These are phyloP conservation scores for Pilobolus umbonatus DNA, from an alignment of 192 early-diverging fungal species.

Conservation along the genomic window DNA sequence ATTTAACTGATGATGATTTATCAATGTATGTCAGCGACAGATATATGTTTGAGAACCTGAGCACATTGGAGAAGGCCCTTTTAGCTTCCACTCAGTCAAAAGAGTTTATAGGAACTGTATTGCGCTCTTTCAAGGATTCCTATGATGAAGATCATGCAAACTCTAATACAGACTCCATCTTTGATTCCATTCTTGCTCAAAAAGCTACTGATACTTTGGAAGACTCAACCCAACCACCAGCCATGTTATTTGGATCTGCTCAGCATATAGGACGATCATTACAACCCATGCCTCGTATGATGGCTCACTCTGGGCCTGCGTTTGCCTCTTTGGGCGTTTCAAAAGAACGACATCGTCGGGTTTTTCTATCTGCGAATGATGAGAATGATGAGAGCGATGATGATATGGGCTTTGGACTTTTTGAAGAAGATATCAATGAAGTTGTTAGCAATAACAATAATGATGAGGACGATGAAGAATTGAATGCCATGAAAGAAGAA, in stretches of 20 bases:
- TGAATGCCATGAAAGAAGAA: background rate
- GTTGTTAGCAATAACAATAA: too few relatives aligned
- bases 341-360: too few relatives aligned
- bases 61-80: constrained; percentile 40
- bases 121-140: constrained; percentile 28
- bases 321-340: too few relatives aligned
- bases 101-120: constrained; percentile 14
- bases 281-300: too few relatives aligned
- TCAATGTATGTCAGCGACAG: constrained; percentile 23
- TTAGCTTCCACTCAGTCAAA: constrained; percentile 31
- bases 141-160: background rate
- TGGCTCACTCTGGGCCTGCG: too few relatives aligned
- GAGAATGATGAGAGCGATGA: too few relatives aligned
- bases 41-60: constrained; percentile 27
- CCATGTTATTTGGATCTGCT: too few relatives aligned
- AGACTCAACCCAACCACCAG: too few relatives aligned
- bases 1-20: constrained; percentile 36
- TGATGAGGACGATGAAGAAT: constrained; percentile 13
- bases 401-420: background rate
- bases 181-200: constrained; percentile 7
- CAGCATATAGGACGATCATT: too few relatives aligned
- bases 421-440: too few relatives aligned
- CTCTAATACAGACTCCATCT: background rate
- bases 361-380: too few relatives aligned
- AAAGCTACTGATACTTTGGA: background rate